Evolutionary conservation across 1,139 yeast genomes (phyloP), one percentile per base, ranked within the genome.

Genomic region (Yamadazyma sp.): DNA sequence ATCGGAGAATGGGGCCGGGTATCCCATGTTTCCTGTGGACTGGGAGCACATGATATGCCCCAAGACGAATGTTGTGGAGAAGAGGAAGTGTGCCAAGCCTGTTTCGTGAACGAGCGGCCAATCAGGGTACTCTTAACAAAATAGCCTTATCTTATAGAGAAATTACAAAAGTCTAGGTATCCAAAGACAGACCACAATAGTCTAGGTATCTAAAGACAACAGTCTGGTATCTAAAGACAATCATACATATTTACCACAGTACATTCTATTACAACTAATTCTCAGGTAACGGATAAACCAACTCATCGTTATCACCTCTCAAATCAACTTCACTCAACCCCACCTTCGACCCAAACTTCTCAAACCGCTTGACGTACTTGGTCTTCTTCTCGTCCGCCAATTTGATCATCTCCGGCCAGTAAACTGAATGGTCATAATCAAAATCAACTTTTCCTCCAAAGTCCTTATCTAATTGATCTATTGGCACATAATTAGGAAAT

Each of bases 1-100:
- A 50, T 71, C 79, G 34, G 73, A 71, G 42, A 76, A 75, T 37
- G 86, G 89, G 9, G 78, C 83, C 8, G 97, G 96, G 1, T 81
- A 78, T 35, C 66, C 83, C 44, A 82, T 94, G 92, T 85, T 82
- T 52, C 95, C 98, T 3, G 62, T 89, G 27, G 97, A 92, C 62
- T 94, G 98, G 97, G 90, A 89, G 61, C 86, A 89, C 9, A 92
- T 94, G 97, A 75, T 85, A 34, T 81, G 87, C 46, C 80, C 82
- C 4, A 68, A 64, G 30, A 80, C 89, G 3, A 97, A 97, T 1
- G 76, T 73, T 15, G 62, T 80, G 18, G 97, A 90, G 55, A 70
- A 71, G 52, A 74, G 98, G 43, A 94, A 94, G 60, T 88, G 96
- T 63, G 98, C 98, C 5, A 90, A 88, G 59, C 96, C 97, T 8